phyloP scores from a whole-genome alignment of 1,139 yeast genomes.

The Barnettozyma hawaiiensis region DNA sequence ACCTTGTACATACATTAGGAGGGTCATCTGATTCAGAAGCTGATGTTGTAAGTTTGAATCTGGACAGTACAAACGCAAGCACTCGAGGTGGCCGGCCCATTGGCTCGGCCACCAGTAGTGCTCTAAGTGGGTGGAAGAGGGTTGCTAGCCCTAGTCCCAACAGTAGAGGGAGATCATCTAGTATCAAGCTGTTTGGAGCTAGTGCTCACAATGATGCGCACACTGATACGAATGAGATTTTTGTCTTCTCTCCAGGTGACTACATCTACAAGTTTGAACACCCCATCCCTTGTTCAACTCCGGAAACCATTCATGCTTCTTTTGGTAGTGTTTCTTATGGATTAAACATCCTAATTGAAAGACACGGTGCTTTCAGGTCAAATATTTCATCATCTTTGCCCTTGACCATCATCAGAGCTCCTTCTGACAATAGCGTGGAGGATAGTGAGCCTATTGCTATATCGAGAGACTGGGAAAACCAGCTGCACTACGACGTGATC shows the following conservation, averaged over 20 bases:
- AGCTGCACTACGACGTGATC: slow-evolving; percentile 80
- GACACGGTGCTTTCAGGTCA: slow-evolving; percentile 82
- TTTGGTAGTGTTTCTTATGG: slow-evolving; percentile 74
- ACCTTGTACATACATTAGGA: slow-evolving; percentile 18
- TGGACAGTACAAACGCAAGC: slow-evolving; percentile 14
- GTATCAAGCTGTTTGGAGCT: slow-evolving; percentile 10
- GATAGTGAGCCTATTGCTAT: slow-evolving; percentile 92
- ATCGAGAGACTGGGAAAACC: slow-evolving; percentile 90
- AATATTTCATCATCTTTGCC: slow-evolving; percentile 62
- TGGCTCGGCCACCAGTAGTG: slow-evolving; percentile 8
- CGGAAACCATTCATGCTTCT: slow-evolving; percentile 73
- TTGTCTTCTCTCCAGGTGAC: slow-evolving; percentile 69
- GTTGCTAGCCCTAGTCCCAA: slow-evolving; percentile 24
- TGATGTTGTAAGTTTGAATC: slow-evolving; percentile 11
- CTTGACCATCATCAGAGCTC: slow-evolving; percentile 65
- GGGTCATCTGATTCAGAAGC: neutral
- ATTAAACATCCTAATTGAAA: slow-evolving; percentile 62
- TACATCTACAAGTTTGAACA: slow-evolving; percentile 90
- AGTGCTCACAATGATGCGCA: neutral
- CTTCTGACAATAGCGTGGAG: slow-evolving; percentile 73
- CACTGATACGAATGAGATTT: slow-evolving; percentile 25
- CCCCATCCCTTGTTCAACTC: slow-evolving; percentile 73
- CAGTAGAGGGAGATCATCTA: slow-evolving; percentile 18
- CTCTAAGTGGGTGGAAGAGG: slow-evolving; percentile 20
- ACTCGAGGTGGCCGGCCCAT: slow-evolving; percentile 4